Base-by-base conservation (phyloP, 148 eudicot genomes). In the Simmondsia chinensis region DNA sequence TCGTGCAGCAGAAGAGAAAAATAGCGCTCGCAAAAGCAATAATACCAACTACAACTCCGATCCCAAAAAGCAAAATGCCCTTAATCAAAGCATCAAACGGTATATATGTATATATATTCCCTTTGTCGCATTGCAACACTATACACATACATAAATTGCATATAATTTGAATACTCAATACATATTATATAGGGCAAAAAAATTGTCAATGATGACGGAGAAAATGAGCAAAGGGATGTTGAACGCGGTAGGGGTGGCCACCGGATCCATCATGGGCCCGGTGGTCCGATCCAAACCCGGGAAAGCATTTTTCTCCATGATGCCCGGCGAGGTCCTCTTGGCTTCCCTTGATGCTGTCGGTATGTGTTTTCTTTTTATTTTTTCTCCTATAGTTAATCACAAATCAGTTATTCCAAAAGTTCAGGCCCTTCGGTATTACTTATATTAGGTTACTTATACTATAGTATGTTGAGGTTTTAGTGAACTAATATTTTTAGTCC, bases 331-430 rank as follows among this genome's bases (percentile, higher is more conserved):
- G 61, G 80, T 84, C 31, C 69, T 84, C 52, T 66, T 89, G 45
- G 97, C 97, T 60, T 89, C 97, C 21, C 76, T 89, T 37, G 94
- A 89, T 67, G 91, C 87, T 55, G 59, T 89, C 46, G 80, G 97
- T 88, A 77, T 67, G 93, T 66, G 9, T 8, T 25, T 23, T 0
- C 7, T 18, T 3, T 13, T 7, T 21, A 3, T 20, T 20, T 38
- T 23, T 18, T 38, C 18, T 14, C 3, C 28, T 28, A 4, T 7
- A 40, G 18, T 0, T 11, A 5, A 12, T n/a, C n/a, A 20, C 7
- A 34, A 1, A 1, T 28, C n/a, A n/a, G n/a, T n/a, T n/a, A n/a
- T n/a, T n/a, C n/a, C n/a, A n/a, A n/a, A n/a, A n/a, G n/a, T n/a
- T n/a, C n/a, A n/a, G n/a, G n/a, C n/a, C n/a, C n/a, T n/a, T n/a